Conservation (phyloP, 768 basidiomycete genomes). For the Lactarius hatsudake region DNA sequence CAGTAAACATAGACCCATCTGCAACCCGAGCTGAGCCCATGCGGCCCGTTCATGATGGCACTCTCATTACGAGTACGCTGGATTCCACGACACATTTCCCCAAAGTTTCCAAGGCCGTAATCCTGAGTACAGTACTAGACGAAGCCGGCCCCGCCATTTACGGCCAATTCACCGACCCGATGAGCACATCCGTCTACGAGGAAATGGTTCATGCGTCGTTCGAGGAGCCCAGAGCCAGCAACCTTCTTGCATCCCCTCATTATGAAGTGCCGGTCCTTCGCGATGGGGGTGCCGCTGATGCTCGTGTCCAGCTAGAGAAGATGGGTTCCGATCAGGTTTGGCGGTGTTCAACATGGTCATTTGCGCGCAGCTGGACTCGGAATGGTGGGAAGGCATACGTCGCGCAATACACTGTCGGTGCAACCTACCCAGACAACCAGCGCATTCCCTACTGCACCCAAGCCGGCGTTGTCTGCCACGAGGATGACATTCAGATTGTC, state of each 20-base stretch:
- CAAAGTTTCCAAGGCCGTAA: slow-evolving; percentile 56
- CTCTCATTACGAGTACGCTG: slow-evolving; percentile 63
- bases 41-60: slow-evolving; percentile 64
- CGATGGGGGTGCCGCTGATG: slow-evolving; percentile 42
- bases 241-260: slow-evolving; percentile 44
- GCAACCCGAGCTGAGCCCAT: slow-evolving; percentile 56
- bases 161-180: slow-evolving; percentile 37
- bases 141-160: slow-evolving; percentile 72
- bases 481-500: slow-evolving; percentile 80
- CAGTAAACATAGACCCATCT: slow-evolving; percentile 47
- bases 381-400: slow-evolving; percentile 66
- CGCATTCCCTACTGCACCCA: slow-evolving; percentile 53
- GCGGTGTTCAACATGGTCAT: slow-evolving; percentile 70
- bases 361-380: slow-evolving; percentile 63
- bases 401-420: slow-evolving; percentile 60
- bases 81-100: slow-evolving; percentile 62
- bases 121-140: slow-evolving; percentile 68
- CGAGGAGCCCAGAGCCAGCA: slow-evolving; percentile 44
- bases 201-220: slow-evolving; percentile 44
- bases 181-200: slow-evolving; percentile 42
- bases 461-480: slow-evolving; percentile 64
- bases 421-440: slow-evolving; percentile 69
- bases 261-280: slow-evolving; percentile 42
- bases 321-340: slow-evolving; percentile 70
- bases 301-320: slow-evolving; percentile 51